These are phyloP conservation scores for Fusarium xylarioides DNA, from an alignment of 2,329 filamentous ascomycete species.

Conservation along the genomic window DNA sequence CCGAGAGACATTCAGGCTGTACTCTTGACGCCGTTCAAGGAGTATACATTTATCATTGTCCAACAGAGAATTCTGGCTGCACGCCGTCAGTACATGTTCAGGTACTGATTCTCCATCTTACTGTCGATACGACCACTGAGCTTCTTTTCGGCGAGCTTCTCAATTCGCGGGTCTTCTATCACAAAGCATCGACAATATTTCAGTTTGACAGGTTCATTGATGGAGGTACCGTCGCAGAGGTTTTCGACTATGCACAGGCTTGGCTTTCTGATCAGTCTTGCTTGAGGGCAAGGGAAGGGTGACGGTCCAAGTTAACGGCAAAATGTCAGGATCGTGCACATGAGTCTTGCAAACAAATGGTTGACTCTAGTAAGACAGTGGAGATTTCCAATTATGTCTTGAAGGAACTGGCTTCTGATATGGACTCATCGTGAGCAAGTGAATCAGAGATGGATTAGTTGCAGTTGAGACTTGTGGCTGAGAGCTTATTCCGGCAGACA, in stretches of 20 bases:
- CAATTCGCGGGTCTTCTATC: not conserved
- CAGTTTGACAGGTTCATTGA: not conserved
- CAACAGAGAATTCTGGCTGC: not conserved
- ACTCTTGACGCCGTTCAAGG: not conserved
- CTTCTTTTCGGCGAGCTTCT: not conserved
- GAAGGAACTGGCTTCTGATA: not conserved
- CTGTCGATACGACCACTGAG: not conserved
- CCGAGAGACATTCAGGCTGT: not conserved
- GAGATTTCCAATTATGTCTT: not conserved
- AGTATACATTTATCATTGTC: too few relatives aligned
- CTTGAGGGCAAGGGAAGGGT: not conserved
- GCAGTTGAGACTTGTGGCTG: too few relatives aligned
- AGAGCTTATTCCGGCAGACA: too few relatives aligned
- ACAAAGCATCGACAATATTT: too few relatives aligned
- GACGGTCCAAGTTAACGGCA: fast-evolving
- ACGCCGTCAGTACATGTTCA: too few relatives aligned
- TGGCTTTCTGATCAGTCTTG: not conserved
- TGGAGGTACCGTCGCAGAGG: not conserved
- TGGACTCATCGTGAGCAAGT: too few relatives aligned
- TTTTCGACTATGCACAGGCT: not conserved
- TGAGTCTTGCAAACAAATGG: not conserved
- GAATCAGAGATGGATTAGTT: too few relatives aligned
- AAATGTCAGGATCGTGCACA: not conserved
- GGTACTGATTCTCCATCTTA: not conserved
- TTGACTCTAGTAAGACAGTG: too few relatives aligned